phyloP scores from a whole-genome alignment of 208 protist species.

The Wallacemonas sp. region DNA sequence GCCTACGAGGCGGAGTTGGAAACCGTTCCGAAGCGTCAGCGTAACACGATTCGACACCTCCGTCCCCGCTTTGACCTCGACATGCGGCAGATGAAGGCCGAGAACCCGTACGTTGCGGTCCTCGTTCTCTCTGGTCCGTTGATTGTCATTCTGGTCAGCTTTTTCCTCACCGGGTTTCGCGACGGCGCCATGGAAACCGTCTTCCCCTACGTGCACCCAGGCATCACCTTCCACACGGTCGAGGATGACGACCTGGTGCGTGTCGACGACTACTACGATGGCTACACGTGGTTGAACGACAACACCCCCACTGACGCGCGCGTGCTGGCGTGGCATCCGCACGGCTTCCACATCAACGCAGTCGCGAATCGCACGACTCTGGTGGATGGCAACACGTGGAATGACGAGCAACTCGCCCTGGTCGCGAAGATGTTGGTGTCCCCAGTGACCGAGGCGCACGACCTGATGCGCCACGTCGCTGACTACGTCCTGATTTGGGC shows the following conservation, averaged over 20 bases:
- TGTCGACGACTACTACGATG: too few relatives aligned
- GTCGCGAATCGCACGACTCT: too few relatives aligned
- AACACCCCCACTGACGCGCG: too few relatives aligned
- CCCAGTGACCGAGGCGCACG: too few relatives aligned
- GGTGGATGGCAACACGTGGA: too few relatives aligned
- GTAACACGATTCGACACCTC: not conserved
- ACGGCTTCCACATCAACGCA: too few relatives aligned
- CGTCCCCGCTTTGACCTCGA: not conserved
- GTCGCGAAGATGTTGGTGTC: too few relatives aligned
- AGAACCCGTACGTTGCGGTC: not conserved
- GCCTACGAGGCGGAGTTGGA: not conserved
- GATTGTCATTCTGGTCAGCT: not conserved
- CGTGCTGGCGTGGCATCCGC: too few relatives aligned
- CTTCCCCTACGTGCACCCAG: not conserved
- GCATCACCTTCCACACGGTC: not conserved
- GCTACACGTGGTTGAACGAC: too few relatives aligned
- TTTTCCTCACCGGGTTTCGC: not conserved
- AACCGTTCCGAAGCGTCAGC: not conserved
- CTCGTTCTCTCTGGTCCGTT: not conserved
- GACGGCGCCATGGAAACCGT: not conserved
- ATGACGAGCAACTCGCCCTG: too few relatives aligned
- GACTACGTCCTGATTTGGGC: too few relatives aligned
- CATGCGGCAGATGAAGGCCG: not conserved
- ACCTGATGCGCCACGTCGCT: too few relatives aligned
- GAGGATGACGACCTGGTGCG: not conserved